A percentile compares a stretch with the other conserved stretches of the same genome.
Conservation (phyloP, 1,139 yeast genomes). For the Blastobotrys petasosporus region DNA sequence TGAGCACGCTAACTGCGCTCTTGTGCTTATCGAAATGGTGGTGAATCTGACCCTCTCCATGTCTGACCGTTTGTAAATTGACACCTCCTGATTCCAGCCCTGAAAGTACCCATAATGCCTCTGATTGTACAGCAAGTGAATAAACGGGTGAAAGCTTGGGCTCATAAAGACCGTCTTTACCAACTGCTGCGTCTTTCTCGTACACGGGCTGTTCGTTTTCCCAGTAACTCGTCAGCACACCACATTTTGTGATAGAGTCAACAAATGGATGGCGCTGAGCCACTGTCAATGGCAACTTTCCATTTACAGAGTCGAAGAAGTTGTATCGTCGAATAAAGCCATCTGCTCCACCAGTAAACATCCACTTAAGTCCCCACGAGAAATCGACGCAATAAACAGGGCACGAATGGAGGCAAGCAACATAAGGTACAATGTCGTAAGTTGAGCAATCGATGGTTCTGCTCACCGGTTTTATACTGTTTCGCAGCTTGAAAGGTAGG, state of each 20-base stretch:
- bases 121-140: constrained; percentile 75
- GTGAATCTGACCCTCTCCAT: constrained; percentile 75
- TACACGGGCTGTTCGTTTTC: constrained; percentile 83
- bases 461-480: constrained; percentile 21
- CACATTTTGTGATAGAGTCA: constrained; percentile 77
- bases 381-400: constrained; percentile 67
- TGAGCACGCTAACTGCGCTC: constrained; percentile 68
- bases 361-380: constrained; percentile 78
- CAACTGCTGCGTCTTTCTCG: constrained; percentile 42
- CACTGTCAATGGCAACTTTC: constrained; percentile 83
- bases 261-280: constrained; percentile 87
- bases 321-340: constrained; percentile 90
- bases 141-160: constrained; percentile 70
- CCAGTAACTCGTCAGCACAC: constrained; percentile 82
- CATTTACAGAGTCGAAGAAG: constrained; percentile 77
- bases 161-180: constrained; percentile 37
- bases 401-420: constrained; percentile 39
- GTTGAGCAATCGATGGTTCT: constrained; percentile 17
- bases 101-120: constrained; percentile 77
- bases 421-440: constrained; percentile 40
- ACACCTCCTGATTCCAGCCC: constrained; percentile 86
- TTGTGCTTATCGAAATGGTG: constrained; percentile 70
- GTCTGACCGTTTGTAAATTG: constrained; percentile 72
- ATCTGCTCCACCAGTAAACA: constrained; percentile 94
- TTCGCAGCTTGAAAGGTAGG: constrained; percentile 19